A percentile compares a stretch with the other conserved stretches of the same genome.
Conservation (phyloP, 177 flowering plant species). For the Vitis hybrid region DNA sequence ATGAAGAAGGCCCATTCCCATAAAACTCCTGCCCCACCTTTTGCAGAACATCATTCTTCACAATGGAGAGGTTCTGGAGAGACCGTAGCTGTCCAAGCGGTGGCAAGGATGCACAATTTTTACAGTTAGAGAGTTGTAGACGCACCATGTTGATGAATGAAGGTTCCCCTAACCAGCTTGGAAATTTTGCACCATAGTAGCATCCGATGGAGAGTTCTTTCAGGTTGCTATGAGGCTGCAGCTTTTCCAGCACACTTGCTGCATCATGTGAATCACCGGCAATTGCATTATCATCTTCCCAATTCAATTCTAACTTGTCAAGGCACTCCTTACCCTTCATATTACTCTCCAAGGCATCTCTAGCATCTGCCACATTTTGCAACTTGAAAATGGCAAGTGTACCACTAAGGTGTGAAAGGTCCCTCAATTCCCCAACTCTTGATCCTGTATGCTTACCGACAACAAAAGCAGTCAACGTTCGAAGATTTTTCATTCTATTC, state of each 20-base stretch:
- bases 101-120: too few species aligned
- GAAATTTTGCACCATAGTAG: slow-evolving; percentile 18
- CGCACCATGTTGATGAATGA: slow-evolving; percentile 11
- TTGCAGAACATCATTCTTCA: too few species aligned
- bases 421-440: slow-evolving; percentile 8
- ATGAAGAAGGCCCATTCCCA: too few species aligned
- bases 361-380: slow-evolving; percentile 15
- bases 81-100: too few species aligned
- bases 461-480: neutral
- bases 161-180: slow-evolving; percentile 18
- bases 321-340: slow-evolving; percentile 15
- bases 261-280: neutral
- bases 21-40: too few species aligned
- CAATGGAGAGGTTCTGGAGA: too few species aligned
- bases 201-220: slow-evolving; percentile 1
- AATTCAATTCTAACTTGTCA: slow-evolving; percentile 9
- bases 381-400: slow-evolving; percentile 13
- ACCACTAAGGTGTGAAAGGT: slow-evolving; percentile 16
- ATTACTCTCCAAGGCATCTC: slow-evolving; percentile 23
- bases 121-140: neutral
- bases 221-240: slow-evolving; percentile 13
- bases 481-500: slow-evolving; percentile 13
- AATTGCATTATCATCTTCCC: slow-evolving; percentile 3
- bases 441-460: neutral
- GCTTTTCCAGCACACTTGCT: slow-evolving; percentile 7